Percentiles rank a stretch among this genome's conserved stretches.
These are phyloP conservation scores for Globisporangium okanoganense DNA, from an alignment of 352 stramenopile species.

Conservation along the genomic window DNA sequence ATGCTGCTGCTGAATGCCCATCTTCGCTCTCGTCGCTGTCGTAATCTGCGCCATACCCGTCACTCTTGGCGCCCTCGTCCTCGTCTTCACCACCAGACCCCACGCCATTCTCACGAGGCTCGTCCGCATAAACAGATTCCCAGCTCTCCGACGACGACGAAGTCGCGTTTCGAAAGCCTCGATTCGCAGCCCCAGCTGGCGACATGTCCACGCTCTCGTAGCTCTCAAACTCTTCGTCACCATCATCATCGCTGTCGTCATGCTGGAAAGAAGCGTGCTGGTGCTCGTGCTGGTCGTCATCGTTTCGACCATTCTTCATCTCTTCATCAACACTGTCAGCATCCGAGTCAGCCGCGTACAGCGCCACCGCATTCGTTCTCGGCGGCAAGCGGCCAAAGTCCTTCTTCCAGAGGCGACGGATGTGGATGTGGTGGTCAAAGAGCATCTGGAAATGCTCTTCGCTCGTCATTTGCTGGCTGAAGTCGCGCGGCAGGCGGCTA, in stretches of 20 bases:
- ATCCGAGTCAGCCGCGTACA: constrained; percentile 12
- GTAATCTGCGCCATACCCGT: constrained; percentile 67
- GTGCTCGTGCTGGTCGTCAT: not conserved
- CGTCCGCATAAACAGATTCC: constrained; percentile 21
- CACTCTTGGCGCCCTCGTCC: constrained; percentile 18
- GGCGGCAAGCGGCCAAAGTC: constrained; percentile 76
- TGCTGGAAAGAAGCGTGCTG: not conserved
- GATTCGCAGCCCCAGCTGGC: constrained; percentile 11
- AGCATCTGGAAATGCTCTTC: constrained; percentile 75
- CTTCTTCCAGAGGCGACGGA: constrained; percentile 76
- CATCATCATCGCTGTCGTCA: constrained; percentile 9
- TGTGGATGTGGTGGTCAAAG: constrained; percentile 75
- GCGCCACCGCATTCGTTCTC: constrained; percentile 3
- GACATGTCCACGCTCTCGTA: constrained; percentile 11
- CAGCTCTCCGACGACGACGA: constrained; percentile 24
- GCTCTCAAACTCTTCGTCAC: constrained; percentile 6
- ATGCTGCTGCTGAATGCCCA: constrained; percentile 13
- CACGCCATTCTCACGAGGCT: not conserved
- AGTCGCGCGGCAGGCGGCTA: constrained; percentile 69
- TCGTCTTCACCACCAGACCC: constrained; percentile 11
- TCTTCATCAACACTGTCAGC: constrained; percentile 13
- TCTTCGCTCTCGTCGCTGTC: constrained; percentile 63
- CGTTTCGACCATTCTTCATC: constrained; percentile 12
- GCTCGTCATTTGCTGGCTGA: constrained; percentile 38
- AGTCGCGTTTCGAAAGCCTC: constrained; percentile 7